Evolutionary conservation across 75 land plant species (phyloP), one percentile per base, ranked within the genome.

Genomic region (Larix kaempferi): DNA sequence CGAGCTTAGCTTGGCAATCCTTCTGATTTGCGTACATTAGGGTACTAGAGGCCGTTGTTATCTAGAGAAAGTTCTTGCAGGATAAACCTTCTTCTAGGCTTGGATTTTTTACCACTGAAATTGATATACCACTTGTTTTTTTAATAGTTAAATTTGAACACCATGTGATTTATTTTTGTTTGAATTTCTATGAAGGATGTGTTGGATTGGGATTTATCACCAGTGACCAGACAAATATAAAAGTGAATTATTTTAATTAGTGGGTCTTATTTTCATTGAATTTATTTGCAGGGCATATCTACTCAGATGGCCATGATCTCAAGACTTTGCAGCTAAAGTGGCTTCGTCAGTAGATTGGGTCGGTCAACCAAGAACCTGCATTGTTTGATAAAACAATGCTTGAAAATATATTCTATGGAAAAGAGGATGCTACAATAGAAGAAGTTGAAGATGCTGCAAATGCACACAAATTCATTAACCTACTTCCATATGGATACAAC

Each of bases 351-450:
- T 94, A 95, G 75, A 95, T 95, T 79, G 98, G 98, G 19, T 59
- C 93, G 67, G 98, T 95, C 55, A 95, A 89, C 74, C 98, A 95
- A 84, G 98, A 95, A 79, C 98, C 96, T 16, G 98, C 96, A 1
- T 88, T 95, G 15, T 95, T 95, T 79, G 95, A 92, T 16, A 91
- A 95, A 7, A 86, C 92, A 19, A 95, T 95, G 25, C 84, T 87
- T 54, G 94, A 92, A 63, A 95, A 95, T 80, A 90, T 95, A 62
- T 86, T 93, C 41, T 91, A 95, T 80, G 98, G 96, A 6, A 95
- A 90, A 75, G 94, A 93, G 66, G 94, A 86, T 76, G 95, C 98
- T 2, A 82, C 91, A 1, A 57, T 79, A 59, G 89, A 82, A 25
- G 98, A 95, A 82, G 90, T 95, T 33, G 92, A 88, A 65, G 98